Conservation (phyloP, 768 basidiomycete species). For the Termitomyces titanicus region DNA sequence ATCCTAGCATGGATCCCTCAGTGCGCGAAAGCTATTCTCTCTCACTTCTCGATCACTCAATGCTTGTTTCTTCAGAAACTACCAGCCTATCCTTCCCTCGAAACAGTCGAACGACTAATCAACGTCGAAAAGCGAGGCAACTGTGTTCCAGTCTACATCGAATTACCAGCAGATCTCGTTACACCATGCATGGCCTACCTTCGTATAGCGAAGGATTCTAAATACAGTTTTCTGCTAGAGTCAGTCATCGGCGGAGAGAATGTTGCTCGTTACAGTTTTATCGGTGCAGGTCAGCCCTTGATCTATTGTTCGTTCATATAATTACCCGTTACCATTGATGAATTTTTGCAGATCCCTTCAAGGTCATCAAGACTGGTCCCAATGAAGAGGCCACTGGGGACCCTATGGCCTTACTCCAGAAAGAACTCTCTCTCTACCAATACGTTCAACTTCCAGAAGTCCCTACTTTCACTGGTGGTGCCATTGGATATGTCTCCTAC, state of each 20-base stretch:
- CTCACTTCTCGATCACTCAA: background rate
- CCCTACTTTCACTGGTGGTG: conserved; percentile 94
- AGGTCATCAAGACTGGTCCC: conserved; percentile 86
- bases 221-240: conserved; percentile 93
- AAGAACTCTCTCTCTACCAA: conserved; percentile 80
- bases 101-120: conserved; percentile 74
- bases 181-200: conserved; percentile 98
- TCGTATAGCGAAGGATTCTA: conserved; percentile 85
- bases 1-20: conserved; percentile 41
- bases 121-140: conserved; percentile 84
- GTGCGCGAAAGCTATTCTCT: conserved; percentile 24
- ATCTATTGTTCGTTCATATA: background rate
- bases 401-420: conserved; percentile 80
- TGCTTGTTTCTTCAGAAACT: conserved; percentile 45
- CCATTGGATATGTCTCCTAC: conserved; percentile 95
- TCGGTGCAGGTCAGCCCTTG: conserved; percentile 75
- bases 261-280: conserved; percentile 91
- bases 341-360: conserved; percentile 73
- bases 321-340: background rate
- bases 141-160: conserved; percentile 88
- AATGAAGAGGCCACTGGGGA: conserved; percentile 82
- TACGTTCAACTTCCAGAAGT: conserved; percentile 91
- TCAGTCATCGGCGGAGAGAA: conserved; percentile 89
- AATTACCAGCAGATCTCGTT: conserved; percentile 92
- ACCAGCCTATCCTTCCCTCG: conserved; percentile 65